Base-by-base conservation (phyloP, 2,329 filamentous ascomycete species). In the Colletotrichum cordylinicola region DNA sequence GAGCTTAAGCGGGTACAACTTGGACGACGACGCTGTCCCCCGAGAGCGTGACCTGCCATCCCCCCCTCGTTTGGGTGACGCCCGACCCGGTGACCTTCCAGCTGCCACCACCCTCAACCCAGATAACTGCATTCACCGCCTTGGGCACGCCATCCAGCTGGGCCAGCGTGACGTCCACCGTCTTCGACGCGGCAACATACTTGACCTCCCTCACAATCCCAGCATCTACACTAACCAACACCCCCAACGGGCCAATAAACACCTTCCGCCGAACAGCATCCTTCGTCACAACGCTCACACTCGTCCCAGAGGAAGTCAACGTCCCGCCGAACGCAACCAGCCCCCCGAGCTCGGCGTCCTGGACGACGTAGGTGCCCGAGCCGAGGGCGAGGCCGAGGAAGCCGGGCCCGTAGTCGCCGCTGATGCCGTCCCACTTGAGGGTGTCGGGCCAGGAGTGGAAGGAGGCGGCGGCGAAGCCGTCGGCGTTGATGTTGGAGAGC, bases 401-500 rank as follows among this genome's bases (percentile, higher is more conserved):
- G 2, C 86, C 88, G 0, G 86, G 87, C 0, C 91, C 91, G 72
- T 92, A 91, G 79, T 92, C 91, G 2, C 90, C 90, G 24, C 86
- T 88, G 76, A 89, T 90, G 2, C 85, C 87, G 78, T 92, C 91
- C 88, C 91, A 91, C 35, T 84, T 85, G 56, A 92, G 82, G 0
- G 89, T 88, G 52, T 91, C 87, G 0, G 90, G 90, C 79, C 84
- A 91, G 0, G 88, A 89, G 80, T 92, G 90, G 79, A 92, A 92
- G 0, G 89, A 88, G 2, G 88, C 88, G 10, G 88, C 85, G 1
- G 87, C 88, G 74, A 90, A 92, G 0, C 90, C 90, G 3, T 88
- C 89, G 24, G 84, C 78, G 74, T 90, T 86, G 79, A 92, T 91
- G 80, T 90, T 91, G 5, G 88, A 88, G 2, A 91, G 81, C 0